phyloP scores from a whole-genome alignment of 2,329 filamentous ascomycete genomes.

The Elsinoe necatrix region DNA sequence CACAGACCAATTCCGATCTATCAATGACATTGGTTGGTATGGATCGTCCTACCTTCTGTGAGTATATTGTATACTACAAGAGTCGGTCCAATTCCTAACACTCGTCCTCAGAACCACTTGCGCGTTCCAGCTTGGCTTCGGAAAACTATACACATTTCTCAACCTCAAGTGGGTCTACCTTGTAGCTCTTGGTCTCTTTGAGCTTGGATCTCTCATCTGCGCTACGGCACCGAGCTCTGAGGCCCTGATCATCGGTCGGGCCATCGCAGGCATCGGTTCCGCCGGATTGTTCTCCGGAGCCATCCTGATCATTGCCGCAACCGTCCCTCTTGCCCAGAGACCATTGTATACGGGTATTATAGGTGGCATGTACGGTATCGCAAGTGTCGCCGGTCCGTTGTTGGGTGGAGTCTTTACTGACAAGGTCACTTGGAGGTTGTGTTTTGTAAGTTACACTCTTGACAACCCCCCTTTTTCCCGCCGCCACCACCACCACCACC shows the following conservation, averaged over 20 bases:
- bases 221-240: constrained; percentile 43
- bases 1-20: constrained; percentile 22
- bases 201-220: constrained; percentile 27
- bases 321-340: constrained; percentile 38
- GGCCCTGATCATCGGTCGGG: constrained; percentile 45
- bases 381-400: constrained; percentile 41
- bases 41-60: constrained; percentile 28
- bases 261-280: constrained; percentile 43
- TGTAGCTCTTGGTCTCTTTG: constrained; percentile 17
- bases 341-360: constrained; percentile 45
- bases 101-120: constrained; percentile 26
- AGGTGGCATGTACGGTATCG: constrained; percentile 43
- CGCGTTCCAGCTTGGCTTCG: constrained; percentile 39
- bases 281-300: constrained; percentile 45
- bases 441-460: constrained; percentile 23
- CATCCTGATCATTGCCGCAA: constrained; percentile 40
- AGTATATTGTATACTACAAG: no score
- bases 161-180: constrained; percentile 20
- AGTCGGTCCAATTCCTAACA: no score
- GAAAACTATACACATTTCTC: constrained; percentile 40
- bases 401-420: constrained; percentile 35
- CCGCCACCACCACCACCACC: no score
- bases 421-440: constrained; percentile 42
- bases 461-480: no score
- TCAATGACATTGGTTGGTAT: constrained; percentile 23